phyloP scores from a whole-genome alignment of 345 rosid species.

The Limnanthes douglasii region DNA sequence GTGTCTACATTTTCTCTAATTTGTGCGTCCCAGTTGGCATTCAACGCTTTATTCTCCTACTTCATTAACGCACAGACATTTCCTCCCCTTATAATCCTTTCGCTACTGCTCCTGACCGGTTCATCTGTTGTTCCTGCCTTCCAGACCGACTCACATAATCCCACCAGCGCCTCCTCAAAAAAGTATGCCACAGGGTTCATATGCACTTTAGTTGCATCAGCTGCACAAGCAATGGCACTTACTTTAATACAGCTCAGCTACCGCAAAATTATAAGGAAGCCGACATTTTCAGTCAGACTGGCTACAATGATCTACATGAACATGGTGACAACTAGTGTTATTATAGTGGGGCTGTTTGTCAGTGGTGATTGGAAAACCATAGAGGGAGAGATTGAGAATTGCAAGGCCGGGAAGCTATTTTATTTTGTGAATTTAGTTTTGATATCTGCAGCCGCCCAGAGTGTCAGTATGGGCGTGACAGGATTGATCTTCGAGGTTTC shows the following conservation, averaged over 20 bases:
- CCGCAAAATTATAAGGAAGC: slow-evolving; percentile 16
- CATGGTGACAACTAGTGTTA: slow-evolving; percentile 17
- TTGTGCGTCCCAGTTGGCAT: slow-evolving; percentile 37
- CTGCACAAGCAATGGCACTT: slow-evolving; percentile 24
- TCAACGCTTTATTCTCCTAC: slow-evolving; percentile 39
- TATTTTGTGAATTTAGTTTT: slow-evolving; percentile 33
- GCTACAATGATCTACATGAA: slow-evolving; percentile 12
- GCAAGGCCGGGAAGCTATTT: slow-evolving; percentile 30
- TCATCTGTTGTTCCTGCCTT: slow-evolving; percentile 41
- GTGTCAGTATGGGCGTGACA: slow-evolving; percentile 22
- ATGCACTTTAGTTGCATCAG: slow-evolving; percentile 30
- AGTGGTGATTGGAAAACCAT: slow-evolving; percentile 40
- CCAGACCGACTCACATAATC: slow-evolving; percentile 9
- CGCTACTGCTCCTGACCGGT: slow-evolving; percentile 32
- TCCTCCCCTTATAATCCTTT: slow-evolving; percentile 29
- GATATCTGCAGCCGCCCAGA: slow-evolving; percentile 34
- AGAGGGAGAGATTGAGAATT: slow-evolving; percentile 27
- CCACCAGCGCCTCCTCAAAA: slow-evolving; percentile 6
- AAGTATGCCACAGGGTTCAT: slow-evolving; percentile 24
- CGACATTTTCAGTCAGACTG: slow-evolving; percentile 18
- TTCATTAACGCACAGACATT: slow-evolving; percentile 37
- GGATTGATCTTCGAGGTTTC: slow-evolving; percentile 49
- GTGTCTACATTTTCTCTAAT: slow-evolving; percentile 38
- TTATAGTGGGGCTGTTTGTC: slow-evolving; percentile 28
- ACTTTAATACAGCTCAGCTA: slow-evolving; percentile 32